Evolutionary conservation across 495 filamentous ascomycete genomes (phyloP).

Genomic region (Hypoxylon intermedium): DNA sequence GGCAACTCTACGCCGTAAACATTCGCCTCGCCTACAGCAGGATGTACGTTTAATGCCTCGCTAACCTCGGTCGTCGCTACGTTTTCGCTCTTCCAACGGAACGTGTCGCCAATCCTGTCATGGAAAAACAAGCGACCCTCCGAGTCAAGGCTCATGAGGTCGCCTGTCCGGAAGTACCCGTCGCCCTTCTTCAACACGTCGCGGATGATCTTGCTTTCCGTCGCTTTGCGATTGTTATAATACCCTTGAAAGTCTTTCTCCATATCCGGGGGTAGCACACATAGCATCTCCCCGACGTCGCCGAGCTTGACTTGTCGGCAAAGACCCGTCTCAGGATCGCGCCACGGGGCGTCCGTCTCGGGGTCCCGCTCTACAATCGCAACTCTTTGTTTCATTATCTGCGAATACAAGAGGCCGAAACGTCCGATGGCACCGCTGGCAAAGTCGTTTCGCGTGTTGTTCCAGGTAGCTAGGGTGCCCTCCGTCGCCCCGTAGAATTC

Average conservation of each 20-base stretch:
- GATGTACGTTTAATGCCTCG: conserved; percentile 72
- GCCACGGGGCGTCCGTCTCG: conserved; percentile 71
- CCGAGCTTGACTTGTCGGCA: conserved; percentile 66
- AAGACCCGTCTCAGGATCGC: conserved; percentile 75
- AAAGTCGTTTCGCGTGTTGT: conserved; percentile 77
- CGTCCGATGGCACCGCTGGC: conserved; percentile 82
- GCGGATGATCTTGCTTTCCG: conserved; percentile 77
- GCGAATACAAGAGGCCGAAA: conserved; percentile 66
- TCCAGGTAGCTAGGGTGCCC: conserved; percentile 74
- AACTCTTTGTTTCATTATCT: conserved; percentile 58
- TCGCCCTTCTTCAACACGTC: conserved; percentile 83
- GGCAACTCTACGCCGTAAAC: conserved; percentile 88
- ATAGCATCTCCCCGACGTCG: conserved; percentile 83
- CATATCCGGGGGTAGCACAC: conserved; percentile 73
- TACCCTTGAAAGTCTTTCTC: conserved; percentile 81
- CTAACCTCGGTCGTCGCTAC: conserved; percentile 85
- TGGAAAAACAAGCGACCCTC: conserved; percentile 84
- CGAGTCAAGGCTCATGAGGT: conserved; percentile 73
- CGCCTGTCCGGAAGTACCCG: conserved; percentile 85
- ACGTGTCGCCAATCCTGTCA: conserved; percentile 93
- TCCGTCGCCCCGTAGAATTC: conserved; percentile 96
- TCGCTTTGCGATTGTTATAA: conserved; percentile 77
- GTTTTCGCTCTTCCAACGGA: conserved; percentile 95
- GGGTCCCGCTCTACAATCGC: conserved; percentile 76
- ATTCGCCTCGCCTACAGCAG: conserved; percentile 76